Evolutionary conservation across 306 rosid species (phyloP).

Genomic region (Urtica urens): DNA sequence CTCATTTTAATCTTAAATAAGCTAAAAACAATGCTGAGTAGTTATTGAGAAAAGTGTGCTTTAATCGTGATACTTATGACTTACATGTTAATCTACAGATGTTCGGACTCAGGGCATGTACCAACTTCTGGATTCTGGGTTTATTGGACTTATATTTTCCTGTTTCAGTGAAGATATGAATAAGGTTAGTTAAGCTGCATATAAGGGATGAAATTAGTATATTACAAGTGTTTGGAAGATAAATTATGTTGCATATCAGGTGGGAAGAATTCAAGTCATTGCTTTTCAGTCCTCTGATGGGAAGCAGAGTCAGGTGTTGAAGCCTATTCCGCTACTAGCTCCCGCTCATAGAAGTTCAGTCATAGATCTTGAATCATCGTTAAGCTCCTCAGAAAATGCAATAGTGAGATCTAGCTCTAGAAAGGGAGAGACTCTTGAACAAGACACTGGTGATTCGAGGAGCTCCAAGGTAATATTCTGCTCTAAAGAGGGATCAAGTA

Average conservation of each 20-base stretch:
- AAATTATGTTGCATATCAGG: slow-evolving; percentile 35
- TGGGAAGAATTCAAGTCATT: slow-evolving; percentile 96
- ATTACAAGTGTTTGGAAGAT: slow-evolving; percentile 9
- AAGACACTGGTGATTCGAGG: slow-evolving; percentile 74
- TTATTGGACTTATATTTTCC: slow-evolving; percentile 90
- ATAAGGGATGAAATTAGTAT: slow-evolving; percentile 5
- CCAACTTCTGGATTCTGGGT: slow-evolving; percentile 97
- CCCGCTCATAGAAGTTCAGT: slow-evolving; percentile 55
- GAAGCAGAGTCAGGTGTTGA: slow-evolving; percentile 50
- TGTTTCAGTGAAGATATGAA: slow-evolving; percentile 82
- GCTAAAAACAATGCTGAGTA: too few species aligned
- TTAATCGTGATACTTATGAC: too few species aligned
- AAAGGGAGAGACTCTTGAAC: slow-evolving; percentile 44
- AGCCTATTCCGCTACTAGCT: slow-evolving; percentile 51
- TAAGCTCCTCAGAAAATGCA: slow-evolving; percentile 65
- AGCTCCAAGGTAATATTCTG: slow-evolving; percentile 44
- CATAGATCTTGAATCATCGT: slow-evolving; percentile 80
- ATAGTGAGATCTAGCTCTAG: slow-evolving; percentile 31
- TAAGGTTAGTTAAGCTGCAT: slow-evolving; percentile 51
- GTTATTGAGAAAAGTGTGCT: too few species aligned
- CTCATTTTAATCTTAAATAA: too few species aligned
- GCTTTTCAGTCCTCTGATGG: slow-evolving; percentile 96
- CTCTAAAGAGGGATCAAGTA: neutral
- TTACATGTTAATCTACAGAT: too few species aligned
- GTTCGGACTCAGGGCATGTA: slow-evolving; percentile 92